phyloP scores from a whole-genome alignment of 139 green algal genomes.

The Chlamydomonas eustigma region DNA sequence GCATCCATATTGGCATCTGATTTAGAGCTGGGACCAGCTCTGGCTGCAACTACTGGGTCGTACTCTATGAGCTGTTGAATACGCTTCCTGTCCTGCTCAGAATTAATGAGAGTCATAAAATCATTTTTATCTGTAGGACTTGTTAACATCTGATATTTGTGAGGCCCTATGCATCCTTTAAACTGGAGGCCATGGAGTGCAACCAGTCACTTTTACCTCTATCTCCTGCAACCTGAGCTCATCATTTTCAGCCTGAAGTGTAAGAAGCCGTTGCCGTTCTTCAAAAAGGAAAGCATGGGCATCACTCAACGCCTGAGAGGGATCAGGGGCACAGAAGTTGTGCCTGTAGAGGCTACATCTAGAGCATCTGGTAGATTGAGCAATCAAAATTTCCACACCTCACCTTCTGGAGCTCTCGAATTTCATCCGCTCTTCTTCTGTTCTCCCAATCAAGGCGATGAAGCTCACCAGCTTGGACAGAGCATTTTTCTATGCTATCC shows the following conservation, averaged over 20 bases:
- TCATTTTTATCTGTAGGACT: not conserved
- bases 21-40: too few relatives aligned
- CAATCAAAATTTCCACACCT: too few relatives aligned
- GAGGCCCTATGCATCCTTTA: not conserved
- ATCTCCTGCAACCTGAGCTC: not conserved
- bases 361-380: too few relatives aligned
- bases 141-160: not conserved
- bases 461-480: slow-evolving; percentile 39
- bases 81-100: not conserved
- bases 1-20: slow-evolving; percentile 56
- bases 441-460: slow-evolving; percentile 68
- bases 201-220: not conserved
- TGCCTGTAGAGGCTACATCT: too few relatives aligned
- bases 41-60: not conserved
- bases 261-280: not conserved
- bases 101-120: not conserved
- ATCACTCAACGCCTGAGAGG: not conserved
- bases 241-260: not conserved
- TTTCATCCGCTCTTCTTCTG: slow-evolving; percentile 65
- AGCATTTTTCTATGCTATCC: slow-evolving; percentile 50
- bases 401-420: slow-evolving; percentile 81
- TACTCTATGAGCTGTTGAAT: not conserved
- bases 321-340: too few relatives aligned
- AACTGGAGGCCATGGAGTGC: too few relatives aligned
- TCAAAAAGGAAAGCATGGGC: not conserved